Percentiles rank a stretch among this genome's conserved stretches.
phyloP scores from a whole-genome alignment of 2,329 filamentous ascomycete genomes.

The Aspergillus fumigatiaffinis region DNA sequence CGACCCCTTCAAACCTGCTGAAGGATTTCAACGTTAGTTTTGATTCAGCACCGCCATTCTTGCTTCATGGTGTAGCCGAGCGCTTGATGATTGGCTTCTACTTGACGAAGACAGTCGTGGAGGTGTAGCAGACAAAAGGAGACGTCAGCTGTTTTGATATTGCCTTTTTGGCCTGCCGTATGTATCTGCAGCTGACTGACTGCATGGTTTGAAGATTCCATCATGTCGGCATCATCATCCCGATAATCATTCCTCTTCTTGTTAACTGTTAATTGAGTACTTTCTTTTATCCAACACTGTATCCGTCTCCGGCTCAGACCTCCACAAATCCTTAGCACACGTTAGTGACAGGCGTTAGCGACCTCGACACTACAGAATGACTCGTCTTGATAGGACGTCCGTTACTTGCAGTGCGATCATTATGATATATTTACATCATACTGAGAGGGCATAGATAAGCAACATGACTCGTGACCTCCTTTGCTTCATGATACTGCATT shows the following conservation, averaged over 20 bases:
- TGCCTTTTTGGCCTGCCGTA: not conserved
- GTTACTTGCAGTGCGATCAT: not conserved
- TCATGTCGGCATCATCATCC: slow-evolving; percentile 4
- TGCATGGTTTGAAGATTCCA: not conserved
- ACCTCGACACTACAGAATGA: not conserved
- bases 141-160: slow-evolving; percentile 6
- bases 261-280: too few relatives aligned
- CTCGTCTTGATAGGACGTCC: too few relatives aligned
- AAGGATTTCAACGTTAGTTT: not conserved
- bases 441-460: not conserved
- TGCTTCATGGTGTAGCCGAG: slow-evolving; percentile 2
- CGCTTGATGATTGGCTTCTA: slow-evolving; percentile 4
- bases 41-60: slow-evolving; percentile 1
- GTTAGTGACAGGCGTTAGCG: not conserved
- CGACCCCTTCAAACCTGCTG: slow-evolving; percentile 5
- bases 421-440: not conserved
- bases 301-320: not conserved
- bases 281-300: not conserved
- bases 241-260: slow-evolving; percentile 9
- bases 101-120: not conserved
- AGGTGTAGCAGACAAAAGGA: not conserved
- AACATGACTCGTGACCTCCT: not conserved
- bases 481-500: not conserved
- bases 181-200: not conserved
- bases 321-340: not conserved